Evolutionary conservation across 257 asterid species (phyloP).

Genomic region (Echites panduratus): DNA sequence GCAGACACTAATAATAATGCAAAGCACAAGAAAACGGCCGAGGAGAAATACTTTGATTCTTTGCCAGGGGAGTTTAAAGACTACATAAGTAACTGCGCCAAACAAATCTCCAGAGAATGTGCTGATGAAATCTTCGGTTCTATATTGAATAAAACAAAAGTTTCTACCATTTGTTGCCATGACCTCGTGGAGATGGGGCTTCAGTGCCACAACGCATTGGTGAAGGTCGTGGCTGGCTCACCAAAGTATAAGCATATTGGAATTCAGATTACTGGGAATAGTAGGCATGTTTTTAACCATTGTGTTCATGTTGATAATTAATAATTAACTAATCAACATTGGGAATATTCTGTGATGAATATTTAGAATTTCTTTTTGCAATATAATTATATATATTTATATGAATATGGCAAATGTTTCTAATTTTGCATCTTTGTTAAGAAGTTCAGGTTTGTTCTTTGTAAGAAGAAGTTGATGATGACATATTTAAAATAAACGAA

Average conservation of each 20-base stretch:
- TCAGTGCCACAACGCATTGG: slow-evolving; percentile 10
- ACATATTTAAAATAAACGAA: too few relatives aligned
- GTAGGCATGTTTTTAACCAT: neutral
- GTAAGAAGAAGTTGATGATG: too few relatives aligned
- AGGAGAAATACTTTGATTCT: neutral
- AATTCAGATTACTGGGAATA: neutral
- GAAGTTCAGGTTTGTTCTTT: too few relatives aligned
- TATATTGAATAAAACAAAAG: neutral
- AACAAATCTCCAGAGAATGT: neutral
- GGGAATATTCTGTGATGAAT: too few relatives aligned
- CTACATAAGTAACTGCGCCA: neutral
- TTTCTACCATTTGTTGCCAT: slow-evolving; percentile 7
- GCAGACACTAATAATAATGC: too few relatives aligned
- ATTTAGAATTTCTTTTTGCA: too few relatives aligned
- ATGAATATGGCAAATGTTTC: too few relatives aligned
- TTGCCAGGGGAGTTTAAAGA: neutral
- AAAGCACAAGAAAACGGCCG: neutral
- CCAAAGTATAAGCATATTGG: neutral
- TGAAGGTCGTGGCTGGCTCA: slow-evolving; percentile 5
- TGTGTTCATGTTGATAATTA: neutral
- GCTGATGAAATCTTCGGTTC: neutral
- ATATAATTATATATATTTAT: too few relatives aligned
- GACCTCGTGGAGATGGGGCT: slow-evolving; percentile 9
- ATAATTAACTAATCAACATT: too few relatives aligned
- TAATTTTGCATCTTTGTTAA: too few relatives aligned